Evolutionary conservation across 2,329 filamentous ascomycete genomes (phyloP).

Genomic region (Phialophora macrospora): DNA sequence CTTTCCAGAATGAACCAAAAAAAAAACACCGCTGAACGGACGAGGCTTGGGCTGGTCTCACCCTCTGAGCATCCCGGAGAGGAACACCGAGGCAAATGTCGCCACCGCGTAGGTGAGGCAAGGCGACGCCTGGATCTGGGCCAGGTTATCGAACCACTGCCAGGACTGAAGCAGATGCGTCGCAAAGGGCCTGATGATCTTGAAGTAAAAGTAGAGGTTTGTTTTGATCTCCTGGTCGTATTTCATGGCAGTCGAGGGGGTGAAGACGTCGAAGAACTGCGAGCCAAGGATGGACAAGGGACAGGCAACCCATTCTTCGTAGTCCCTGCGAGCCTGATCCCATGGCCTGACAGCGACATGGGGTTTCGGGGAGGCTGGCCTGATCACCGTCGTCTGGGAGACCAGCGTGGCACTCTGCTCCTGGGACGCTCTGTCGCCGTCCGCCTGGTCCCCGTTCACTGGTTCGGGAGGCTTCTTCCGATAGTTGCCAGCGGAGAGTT

Average conservation of each 20-base stretch:
- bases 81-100: constrained; percentile 28
- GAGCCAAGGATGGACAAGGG: constrained; percentile 19
- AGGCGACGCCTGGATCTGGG: constrained; percentile 31
- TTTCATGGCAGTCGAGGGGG: constrained; percentile 3
- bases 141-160: constrained; percentile 31
- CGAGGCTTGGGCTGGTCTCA: neutral
- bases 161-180: constrained; percentile 26
- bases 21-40: too few species aligned
- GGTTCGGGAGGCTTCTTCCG: constrained; percentile 1
- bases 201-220: constrained; percentile 31
- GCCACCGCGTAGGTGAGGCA: constrained; percentile 31
- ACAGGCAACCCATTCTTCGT: constrained; percentile 14
- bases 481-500: constrained; percentile 6
- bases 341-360: constrained; percentile 7
- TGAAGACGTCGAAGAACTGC: constrained; percentile 29
- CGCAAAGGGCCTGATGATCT: constrained; percentile 30
- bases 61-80: constrained; percentile 28
- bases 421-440: neutral
- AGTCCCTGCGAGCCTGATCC: constrained; percentile 4
- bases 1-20: neutral
- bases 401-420: neutral
- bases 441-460: neutral
- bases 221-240: constrained; percentile 25
- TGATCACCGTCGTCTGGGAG: neutral
- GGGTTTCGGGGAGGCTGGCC: neutral